Evolutionary conservation across 371 early-diverging fungal genomes (phyloP).

Genomic region (Fennellomyces sp.): DNA sequence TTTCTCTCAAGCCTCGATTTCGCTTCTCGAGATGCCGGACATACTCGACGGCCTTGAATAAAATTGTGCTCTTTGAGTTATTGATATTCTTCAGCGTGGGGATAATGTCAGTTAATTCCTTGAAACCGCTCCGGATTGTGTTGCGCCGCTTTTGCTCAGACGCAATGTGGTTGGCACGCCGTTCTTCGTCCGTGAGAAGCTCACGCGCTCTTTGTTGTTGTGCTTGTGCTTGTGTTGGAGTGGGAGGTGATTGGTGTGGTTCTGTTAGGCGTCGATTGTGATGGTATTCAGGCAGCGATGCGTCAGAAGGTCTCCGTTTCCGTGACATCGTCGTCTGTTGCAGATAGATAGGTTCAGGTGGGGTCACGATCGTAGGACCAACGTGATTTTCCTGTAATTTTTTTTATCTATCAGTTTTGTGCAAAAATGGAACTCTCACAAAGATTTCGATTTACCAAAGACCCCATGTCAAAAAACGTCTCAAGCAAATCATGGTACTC

Average conservation of each 20-base stretch:
- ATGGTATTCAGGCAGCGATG: conserved; percentile 2
- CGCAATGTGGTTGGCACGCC: conserved; percentile 56
- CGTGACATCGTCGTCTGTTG: not conserved
- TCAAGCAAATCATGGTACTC: conserved; percentile 4
- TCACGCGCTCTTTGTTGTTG: conserved; percentile 55
- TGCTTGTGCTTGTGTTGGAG: not conserved
- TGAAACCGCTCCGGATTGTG: conserved; percentile 85
- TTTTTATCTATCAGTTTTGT: not conserved
- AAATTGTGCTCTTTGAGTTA: conserved; percentile 56
- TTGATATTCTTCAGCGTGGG: conserved; percentile 65
- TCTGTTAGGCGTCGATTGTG: not conserved
- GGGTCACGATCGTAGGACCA: conserved; percentile 7
- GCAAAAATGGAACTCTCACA: not conserved
- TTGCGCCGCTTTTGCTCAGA: conserved; percentile 86
- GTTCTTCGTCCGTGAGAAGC: conserved; percentile 86
- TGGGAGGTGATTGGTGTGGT: not conserved
- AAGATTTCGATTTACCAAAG: not conserved
- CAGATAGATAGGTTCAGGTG: conserved; percentile 9
- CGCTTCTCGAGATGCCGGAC: conserved; percentile 48
- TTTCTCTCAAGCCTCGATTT: conserved; percentile 58
- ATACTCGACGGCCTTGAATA: conserved; percentile 58
- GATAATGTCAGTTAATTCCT: conserved; percentile 78
- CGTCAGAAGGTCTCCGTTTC: conserved; percentile 3
- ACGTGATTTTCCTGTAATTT: not conserved
- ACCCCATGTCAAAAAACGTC: conserved; percentile 4